Percentiles rank a stretch among this genome's conserved stretches.
phyloP scores from a whole-genome alignment of 441 rosid species.

The Pelargonium cotyledonis region DNA sequence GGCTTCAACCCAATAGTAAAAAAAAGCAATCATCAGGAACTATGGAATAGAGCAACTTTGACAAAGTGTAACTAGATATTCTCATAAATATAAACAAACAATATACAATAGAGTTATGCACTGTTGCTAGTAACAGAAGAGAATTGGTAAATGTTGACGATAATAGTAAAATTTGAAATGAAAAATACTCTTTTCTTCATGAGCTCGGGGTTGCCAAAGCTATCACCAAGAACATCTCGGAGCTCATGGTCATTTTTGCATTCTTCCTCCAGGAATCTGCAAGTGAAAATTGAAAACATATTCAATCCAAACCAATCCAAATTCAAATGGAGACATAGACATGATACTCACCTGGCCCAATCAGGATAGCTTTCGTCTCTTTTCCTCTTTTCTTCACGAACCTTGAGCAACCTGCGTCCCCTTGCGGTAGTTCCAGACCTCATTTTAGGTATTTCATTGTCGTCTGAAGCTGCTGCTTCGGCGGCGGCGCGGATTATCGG shows the following conservation, averaged over 20 bases:
- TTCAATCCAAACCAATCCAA: constrained; percentile 26
- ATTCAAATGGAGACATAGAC: constrained; percentile 16
- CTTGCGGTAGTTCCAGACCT: constrained; percentile 83
- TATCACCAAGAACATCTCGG: constrained; percentile 84
- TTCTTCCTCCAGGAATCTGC: constrained; percentile 72
- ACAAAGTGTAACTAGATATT: no score
- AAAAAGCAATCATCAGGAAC: background rate
- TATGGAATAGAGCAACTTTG: background rate
- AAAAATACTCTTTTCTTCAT: constrained; percentile 70
- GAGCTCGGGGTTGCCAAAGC: constrained; percentile 82
- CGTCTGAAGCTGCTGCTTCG: background rate
- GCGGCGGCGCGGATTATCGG: background rate
- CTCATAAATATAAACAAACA: no score
- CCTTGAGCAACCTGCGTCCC: constrained; percentile 64
- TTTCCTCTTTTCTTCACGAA: constrained; percentile 82
- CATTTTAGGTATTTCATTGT: constrained; percentile 11
- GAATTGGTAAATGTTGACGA: background rate
- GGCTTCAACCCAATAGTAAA: background rate
- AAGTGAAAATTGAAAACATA: background rate
- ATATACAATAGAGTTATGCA: no score
- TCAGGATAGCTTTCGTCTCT: constrained; percentile 80
- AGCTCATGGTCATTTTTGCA: constrained; percentile 83
- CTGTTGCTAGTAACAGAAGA: no score
- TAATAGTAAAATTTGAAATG: background rate
- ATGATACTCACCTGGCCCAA: constrained; percentile 63